Percentiles rank a stretch among this genome's conserved stretches.
phyloP scores from a whole-genome alignment of 2,329 filamentous ascomycete species.

The Aspergillus sp. region DNA sequence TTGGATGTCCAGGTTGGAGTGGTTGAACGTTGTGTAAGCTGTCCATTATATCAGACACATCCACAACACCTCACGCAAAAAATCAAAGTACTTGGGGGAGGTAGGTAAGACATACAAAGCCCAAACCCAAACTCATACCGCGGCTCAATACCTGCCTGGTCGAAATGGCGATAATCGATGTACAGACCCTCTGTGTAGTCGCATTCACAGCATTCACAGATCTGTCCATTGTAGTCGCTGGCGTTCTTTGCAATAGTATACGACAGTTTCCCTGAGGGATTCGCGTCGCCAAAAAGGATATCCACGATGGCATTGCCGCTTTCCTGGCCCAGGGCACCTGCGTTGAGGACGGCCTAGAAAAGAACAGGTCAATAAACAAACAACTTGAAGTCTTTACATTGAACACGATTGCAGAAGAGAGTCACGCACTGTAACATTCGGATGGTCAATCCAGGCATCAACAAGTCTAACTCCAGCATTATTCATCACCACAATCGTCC shows the following conservation, averaged over 20 bases:
- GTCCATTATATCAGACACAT: background rate
- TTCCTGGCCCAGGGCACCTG: constrained; percentile 68
- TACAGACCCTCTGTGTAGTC: background rate
- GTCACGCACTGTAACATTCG: constrained; percentile 82
- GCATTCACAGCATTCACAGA: background rate
- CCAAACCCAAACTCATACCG: background rate
- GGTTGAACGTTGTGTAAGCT: background rate
- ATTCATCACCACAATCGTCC: constrained; percentile 85
- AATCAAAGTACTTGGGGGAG: no score
- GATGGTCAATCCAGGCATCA: constrained; percentile 63
- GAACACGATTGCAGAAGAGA: constrained; percentile 46
- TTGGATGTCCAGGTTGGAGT: background rate
- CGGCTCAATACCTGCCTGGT: background rate
- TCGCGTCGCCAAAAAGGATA: constrained; percentile 78
- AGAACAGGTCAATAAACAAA: constrained; percentile 58
- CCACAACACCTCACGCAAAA: no score
- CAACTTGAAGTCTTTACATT: no score
- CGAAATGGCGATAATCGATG: background rate
- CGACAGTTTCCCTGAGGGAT: constrained; percentile 72
- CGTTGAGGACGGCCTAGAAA: background rate
- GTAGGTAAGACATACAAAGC: background rate
- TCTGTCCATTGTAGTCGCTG: constrained; percentile 60
- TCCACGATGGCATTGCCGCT: constrained; percentile 77
- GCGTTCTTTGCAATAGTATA: constrained; percentile 75
- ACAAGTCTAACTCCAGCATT: constrained; percentile 67